Base-by-base conservation (phyloP, 225 moss, liverwort and hornwort genomes). In the Bryoerythrophyllum caledonicum region DNA sequence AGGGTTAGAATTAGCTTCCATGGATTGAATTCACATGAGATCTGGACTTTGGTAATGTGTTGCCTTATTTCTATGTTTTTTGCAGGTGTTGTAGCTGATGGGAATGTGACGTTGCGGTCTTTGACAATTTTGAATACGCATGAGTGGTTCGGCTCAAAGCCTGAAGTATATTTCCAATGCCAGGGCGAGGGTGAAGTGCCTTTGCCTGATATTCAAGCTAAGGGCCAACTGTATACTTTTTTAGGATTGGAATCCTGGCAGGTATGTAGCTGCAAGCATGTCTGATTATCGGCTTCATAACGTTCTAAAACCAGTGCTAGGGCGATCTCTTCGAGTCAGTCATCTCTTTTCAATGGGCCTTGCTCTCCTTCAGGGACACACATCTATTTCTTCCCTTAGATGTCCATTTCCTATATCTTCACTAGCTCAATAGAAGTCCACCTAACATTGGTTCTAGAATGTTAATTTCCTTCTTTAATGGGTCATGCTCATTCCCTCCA, bases 221-320 rank as follows among this genome's bases (percentile, higher is more conserved):
- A 99, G 74, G 73, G 83, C 79, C 41, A 81, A 68, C 59, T 80
- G 6, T 99, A 99, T 65, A 52, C 24, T 62, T 99, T 95, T 65
- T 67, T 75, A 67, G 95, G 93, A 20, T 78, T 88, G 77, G 95
- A 97, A 79, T 95, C 97, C 35, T 99, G 86, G 86, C 97, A 99
- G 94, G 94, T 94, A 84, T 6, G 17, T 38, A 38, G 71, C 63
- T 37, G 20, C 56, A 66, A 43, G 19, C 41, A 30, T 54, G 32
- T 73, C 60, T 68, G 25, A 32, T 14, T 41, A 15, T 44, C 4
- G 19, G 6, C 48, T 49, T 17, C 17, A 48, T 48, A 17, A 48
- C 17, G 6, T 48, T 17, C 48, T 10, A 38, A 38, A 38, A 38
- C 38, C 38, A 38, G 38, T 38, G 38, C 38, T 38, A 38, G 10